phyloP scores from a whole-genome alignment of 108 stramenopile genomes.

The Cyclotella cryptica region DNA sequence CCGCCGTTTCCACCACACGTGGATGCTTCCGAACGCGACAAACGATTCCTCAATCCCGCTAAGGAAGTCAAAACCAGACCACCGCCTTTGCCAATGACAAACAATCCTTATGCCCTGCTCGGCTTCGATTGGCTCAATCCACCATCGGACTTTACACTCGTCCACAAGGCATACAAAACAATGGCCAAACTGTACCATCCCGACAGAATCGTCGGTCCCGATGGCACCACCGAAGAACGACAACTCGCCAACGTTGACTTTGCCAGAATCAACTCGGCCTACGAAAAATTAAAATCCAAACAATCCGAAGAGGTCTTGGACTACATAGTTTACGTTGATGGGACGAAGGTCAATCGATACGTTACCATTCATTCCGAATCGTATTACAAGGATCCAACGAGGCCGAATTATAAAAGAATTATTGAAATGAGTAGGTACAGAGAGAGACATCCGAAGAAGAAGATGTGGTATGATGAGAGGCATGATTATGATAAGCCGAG shows the following conservation, averaged over 20 bases:
- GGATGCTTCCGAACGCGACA: background rate
- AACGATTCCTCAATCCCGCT: background rate
- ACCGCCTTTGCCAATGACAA: conserved; percentile 11
- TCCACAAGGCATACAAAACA: conserved; percentile 11
- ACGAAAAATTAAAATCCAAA: conserved; percentile 12
- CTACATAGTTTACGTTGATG: conserved; percentile 13
- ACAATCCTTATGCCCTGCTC: conserved; percentile 6
- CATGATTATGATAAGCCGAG: conserved; percentile 17
- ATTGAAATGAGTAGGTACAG: conserved; percentile 11
- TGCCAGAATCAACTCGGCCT: conserved; percentile 11
- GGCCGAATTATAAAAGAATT: conserved; percentile 14
- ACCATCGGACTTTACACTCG: background rate
- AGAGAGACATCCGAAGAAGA: conserved; percentile 5
- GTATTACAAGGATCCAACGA: conserved; percentile 6
- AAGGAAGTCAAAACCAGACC: background rate
- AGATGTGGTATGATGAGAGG: conserved; percentile 17
- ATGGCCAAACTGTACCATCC: conserved; percentile 20
- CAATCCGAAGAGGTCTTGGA: conserved; percentile 1
- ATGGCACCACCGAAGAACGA: conserved; percentile 5
- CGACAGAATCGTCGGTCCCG: conserved; percentile 1
- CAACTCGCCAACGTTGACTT: background rate
- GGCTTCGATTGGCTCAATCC: conserved; percentile 6
- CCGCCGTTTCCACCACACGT: background rate
- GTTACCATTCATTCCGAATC: conserved; percentile 10
- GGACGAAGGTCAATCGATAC: background rate